Evolutionary conservation across 1,284 basidiomycete genomes (phyloP), one percentile per base, ranked within the genome.

Genomic region (Xanthoconium separans): DNA sequence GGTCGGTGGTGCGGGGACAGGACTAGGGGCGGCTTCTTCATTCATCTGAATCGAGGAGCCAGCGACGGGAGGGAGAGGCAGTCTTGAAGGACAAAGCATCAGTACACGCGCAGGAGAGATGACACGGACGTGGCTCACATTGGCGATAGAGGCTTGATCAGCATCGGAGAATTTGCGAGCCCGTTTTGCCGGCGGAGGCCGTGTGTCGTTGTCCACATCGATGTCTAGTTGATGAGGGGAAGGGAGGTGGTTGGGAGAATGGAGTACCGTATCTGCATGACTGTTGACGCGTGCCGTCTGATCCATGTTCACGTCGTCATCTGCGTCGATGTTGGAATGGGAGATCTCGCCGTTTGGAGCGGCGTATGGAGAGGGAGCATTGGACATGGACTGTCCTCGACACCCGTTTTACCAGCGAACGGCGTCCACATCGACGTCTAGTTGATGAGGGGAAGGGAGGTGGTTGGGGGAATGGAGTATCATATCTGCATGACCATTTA

Each of bases 151-250:
- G 30, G 79, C 80, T 61, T 72, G 74, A 65, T 81, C 79, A 48
- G 80, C 78, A 59, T 82, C 78, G 45, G 80, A 82, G 53, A 75
- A 69, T 66, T 75, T 80, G 61, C 80, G 69, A 20, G 81, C 76
- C 59, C 81, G 81, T 79, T 81, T 87, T 75, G 87, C 84, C 44
- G 89, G 89, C 24, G 84, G 87, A 16, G 83, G 86, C 59, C 79
- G 75, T 59, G 79, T 76, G 60, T 82, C 79, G 47, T 83, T 81
- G 59, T 77, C 65, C 12, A 15, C 76, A 58, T 80, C 77, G 50
- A 58, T 56, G 37, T 65, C 63, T 0, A 44, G 33, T 39, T 48
- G 56, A 45, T 54, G 60, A 27, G 70, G 58, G 3, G 58, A 70
- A 40, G 27, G 45, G 12, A 49, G 59, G 53, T 68, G 74, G 46